These are phyloP conservation scores for Nothophytophthora sp. DNA, from an alignment of 352 stramenopile species.

Conservation along the genomic window DNA sequence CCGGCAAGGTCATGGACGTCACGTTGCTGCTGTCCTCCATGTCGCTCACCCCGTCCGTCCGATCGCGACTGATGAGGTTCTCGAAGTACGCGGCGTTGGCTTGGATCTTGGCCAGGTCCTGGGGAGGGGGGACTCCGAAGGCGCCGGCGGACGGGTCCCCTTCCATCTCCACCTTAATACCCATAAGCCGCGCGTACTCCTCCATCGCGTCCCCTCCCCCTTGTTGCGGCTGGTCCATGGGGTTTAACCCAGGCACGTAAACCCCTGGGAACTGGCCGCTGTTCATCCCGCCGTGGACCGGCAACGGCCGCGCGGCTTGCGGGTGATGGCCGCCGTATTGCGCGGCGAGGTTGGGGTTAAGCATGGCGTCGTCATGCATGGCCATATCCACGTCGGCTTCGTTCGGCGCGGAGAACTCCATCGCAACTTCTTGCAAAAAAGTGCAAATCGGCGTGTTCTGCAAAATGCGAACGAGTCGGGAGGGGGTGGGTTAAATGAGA, in stretches of 20 bases:
- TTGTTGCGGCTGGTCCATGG: conserved; percentile 50
- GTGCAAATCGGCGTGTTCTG: no score
- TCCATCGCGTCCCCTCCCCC: conserved; percentile 55
- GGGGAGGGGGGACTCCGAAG: conserved; percentile 25
- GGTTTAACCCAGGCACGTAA: conserved; percentile 46
- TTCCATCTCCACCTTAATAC: conserved; percentile 75
- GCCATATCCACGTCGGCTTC: conserved; percentile 75
- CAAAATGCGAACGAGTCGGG: no score
- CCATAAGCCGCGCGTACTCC: conserved; percentile 83
- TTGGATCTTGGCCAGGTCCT: conserved; percentile 72
- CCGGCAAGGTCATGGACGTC: conserved; percentile 67
- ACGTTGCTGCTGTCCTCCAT: conserved; percentile 54
- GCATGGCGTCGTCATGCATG: conserved; percentile 68
- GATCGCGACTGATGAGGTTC: conserved; percentile 64
- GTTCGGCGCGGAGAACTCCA: conserved; percentile 57
- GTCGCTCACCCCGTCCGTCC: conserved; percentile 25
- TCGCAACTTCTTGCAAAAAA: conserved; percentile 13
- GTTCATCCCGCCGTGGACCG: conserved; percentile 8
- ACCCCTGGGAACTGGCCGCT: conserved; percentile 36
- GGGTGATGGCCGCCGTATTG: conserved; percentile 40
- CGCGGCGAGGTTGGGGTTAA: conserved; percentile 47
- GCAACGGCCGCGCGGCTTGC: conserved; percentile 9
- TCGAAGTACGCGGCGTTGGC: conserved; percentile 85
- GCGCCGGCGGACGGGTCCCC: conserved; percentile 39
- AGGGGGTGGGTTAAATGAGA: no score